Percentiles rank a stretch among this genome's conserved stretches.
Evolutionary conservation across 2,329 filamentous ascomycete species (phyloP).

Genomic region (Dissoconium aciculare): DNA sequence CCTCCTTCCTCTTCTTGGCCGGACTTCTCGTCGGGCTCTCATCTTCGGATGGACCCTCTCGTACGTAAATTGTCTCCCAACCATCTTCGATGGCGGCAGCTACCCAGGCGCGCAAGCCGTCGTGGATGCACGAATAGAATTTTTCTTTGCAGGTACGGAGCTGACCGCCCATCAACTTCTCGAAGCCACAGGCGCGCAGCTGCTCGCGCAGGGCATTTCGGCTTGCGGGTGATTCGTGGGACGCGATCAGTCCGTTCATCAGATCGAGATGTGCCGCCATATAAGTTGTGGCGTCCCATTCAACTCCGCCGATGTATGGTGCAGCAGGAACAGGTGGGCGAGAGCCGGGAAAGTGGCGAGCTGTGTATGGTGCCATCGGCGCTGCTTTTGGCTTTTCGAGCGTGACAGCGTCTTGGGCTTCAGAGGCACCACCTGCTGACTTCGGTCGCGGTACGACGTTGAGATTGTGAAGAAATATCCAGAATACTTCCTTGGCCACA

Average conservation of each 20-base stretch:
- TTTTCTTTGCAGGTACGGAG: conserved; percentile 92
- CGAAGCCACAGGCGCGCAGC: conserved; percentile 72
- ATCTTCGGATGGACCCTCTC: conserved; percentile 49
- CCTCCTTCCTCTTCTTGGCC: conserved; percentile 17
- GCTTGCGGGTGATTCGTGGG: conserved; percentile 50
- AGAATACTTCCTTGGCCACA: conserved; percentile 96
- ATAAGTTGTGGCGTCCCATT: conserved; percentile 98
- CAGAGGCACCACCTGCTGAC: conserved; percentile 15
- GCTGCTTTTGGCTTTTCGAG: conserved; percentile 12
- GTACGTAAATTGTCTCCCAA: conserved; percentile 70
- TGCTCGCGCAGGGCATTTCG: conserved; percentile 68
- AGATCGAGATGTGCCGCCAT: conserved; percentile 84
- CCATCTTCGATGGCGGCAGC: conserved; percentile 72
- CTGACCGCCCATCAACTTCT: conserved; percentile 73
- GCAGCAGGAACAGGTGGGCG: conserved; percentile 83
- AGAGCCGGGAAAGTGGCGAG: conserved; percentile 65
- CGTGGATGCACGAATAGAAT: conserved; percentile 86
- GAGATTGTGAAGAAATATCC: conserved; percentile 92
- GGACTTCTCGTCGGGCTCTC: conserved; percentile 29
- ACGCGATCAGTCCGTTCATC: conserved; percentile 77
- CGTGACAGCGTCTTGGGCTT: conserved; percentile 5
- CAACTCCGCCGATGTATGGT: conserved; percentile 89
- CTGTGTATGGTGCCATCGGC: conserved; percentile 33
- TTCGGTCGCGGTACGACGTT: conserved; percentile 62
- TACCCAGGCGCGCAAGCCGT: conserved; percentile 78